Base-by-base conservation (phyloP, 768 basidiomycete species). In the Psilocybe sp. region DNA sequence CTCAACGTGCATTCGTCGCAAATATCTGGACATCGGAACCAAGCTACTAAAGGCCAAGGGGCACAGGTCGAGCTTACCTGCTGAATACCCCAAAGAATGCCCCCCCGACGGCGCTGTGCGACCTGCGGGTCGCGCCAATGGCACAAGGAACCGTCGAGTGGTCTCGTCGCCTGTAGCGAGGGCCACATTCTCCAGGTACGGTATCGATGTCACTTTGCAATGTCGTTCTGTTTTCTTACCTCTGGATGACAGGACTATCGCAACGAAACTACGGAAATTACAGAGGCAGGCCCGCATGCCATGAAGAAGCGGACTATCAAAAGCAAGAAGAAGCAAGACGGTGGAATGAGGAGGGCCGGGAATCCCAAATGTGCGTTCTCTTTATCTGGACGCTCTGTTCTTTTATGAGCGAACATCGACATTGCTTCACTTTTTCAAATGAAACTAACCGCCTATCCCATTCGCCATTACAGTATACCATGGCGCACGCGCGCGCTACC, bases 181-280 rank as follows among this genome's bases (percentile, higher is more conserved):
- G 94, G 94, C 9, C 94, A 97, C 65, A 80, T 96, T 52, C 78
- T 93, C 28, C 89, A 92, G 78, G 92, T 92, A 63, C 56, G 69
- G 46, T 46, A 28, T 28, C 7, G 7, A 28, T 28, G 3, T 7
- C 10, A 28, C 8, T 51, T 20, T 18, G 15, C 5, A 23, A 7
- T 11, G 19, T 40, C 16, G 2, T 28, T 20, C 33, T 38, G 15
- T 28, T 13, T 20, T 16, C 12, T 32, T 19, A 20, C 23, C 32
- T 13, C 42, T 31, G 16, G 10, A 19, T 39, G 16, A 37, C 54
- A 95, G 92, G 83, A 87, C 59, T 94, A 93, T 65, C 75, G 91
- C 44, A 87, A 84, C 39, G 94, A 97, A 68, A 81, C 81, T 9
- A 79, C 72, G 11, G 89, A 92, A 48, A 70, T 80, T n/a, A 81